Evolutionary conservation across 2,329 filamentous ascomycete species (phyloP), one percentile per base, ranked within the genome.

Genomic region (Grosmannia huntii): DNA sequence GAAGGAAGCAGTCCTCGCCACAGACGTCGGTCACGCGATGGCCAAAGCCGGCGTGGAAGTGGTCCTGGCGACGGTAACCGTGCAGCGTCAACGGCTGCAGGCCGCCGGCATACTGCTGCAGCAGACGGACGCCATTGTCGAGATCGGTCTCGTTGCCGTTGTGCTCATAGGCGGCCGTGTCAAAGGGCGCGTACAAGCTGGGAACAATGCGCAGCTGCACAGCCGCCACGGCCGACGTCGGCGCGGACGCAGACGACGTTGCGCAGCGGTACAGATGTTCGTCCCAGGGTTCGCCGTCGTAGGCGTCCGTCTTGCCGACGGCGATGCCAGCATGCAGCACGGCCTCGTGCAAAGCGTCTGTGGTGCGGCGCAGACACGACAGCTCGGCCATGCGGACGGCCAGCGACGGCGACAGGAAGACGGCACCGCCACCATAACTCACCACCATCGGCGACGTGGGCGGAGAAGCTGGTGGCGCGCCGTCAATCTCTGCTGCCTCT

Each of bases 1-100:
- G 74, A 61, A 77, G 69, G 64, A 76, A 77, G 62, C 75, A 76
- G 12, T 69, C 67, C 57, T 76, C 73, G 23, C 75, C 75, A 62
- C 75, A 76, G 10, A 70, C 65, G 28, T 72, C 70, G 0, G 73
- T 67, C 21, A 77, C 70, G 12, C 72, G 65, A 61, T 76, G 74
- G 0, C 72, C 74, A 54, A 69, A 67, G 61, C 69, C 70, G n/a
- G 72, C 67, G 21, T 71, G 69, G 46, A 76, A 67, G 1, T 64
- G 64, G 61, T 76, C 72, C 10, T 71, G 69, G 25, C 70, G 65
- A 19, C 66, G 65, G 58, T 70, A 70, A 59, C 72, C 71, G 58
- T 74, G 74, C 48, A 78, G 65, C 0, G 71, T 63, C 9, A 78
- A 62, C 0, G 76, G 73, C 50, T 69, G 70, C 44, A 69, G 62